Evolutionary conservation across 2,329 filamentous ascomycete species (phyloP).

Genomic region (Scopulariopsis brevicaulis): DNA sequence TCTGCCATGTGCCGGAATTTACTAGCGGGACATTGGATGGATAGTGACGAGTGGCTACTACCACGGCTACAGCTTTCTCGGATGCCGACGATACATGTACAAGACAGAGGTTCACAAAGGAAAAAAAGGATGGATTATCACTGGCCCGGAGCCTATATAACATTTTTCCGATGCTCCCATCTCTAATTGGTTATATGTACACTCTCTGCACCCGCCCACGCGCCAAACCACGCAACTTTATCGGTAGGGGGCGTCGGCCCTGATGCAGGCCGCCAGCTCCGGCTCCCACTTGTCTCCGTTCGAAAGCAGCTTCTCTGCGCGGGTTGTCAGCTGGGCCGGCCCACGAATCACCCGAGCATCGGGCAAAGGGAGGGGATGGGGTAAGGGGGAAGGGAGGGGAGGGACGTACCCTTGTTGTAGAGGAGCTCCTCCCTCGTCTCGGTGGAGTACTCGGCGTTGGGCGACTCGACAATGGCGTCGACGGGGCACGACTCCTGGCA

Average conservation of each 20-base stretch:
- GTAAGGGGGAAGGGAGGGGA: background rate
- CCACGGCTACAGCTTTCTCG: background rate
- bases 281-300: slow-evolving; percentile 98
- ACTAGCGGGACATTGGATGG: background rate
- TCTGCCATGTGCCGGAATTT: background rate
- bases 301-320: slow-evolving; percentile 64
- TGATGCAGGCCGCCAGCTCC: slow-evolving; percentile 82
- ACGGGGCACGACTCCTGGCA: slow-evolving; percentile 99
- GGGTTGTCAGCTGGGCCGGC: slow-evolving; percentile 11
- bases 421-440: slow-evolving; percentile 80
- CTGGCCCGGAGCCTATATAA: background rate
- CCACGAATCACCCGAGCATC: background rate
- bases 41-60: background rate
- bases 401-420: slow-evolving; percentile 67
- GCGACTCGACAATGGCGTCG: slow-evolving; percentile 68
- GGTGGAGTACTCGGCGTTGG: slow-evolving; percentile 52
- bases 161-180: background rate
- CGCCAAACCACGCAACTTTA: slow-evolving; percentile 31
- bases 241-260: slow-evolving; percentile 87
- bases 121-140: background rate
- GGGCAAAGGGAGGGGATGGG: background rate
- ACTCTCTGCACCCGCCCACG: background rate
- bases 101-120: background rate
- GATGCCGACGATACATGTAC: background rate
- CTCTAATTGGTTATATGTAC: slow-evolving; percentile 3